phyloP scores from a whole-genome alignment of 495 filamentous ascomycete species.

The Platismatia glauca region DNA sequence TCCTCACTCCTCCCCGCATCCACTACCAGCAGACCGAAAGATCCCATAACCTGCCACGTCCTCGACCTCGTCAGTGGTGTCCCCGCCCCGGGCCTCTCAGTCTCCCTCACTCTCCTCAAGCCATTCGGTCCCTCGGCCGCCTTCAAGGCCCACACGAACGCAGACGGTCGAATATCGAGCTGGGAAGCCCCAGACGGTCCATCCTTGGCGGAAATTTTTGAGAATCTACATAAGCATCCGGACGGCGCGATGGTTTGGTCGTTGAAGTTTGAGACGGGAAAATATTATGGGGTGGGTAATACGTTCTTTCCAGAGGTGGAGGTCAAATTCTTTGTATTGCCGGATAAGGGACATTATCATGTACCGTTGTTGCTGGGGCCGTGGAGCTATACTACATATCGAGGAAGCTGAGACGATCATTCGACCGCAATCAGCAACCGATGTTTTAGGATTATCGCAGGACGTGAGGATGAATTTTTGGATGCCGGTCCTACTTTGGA shows the following conservation, averaged over 20 bases:
- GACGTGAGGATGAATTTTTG: background rate
- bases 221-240: conserved; percentile 28
- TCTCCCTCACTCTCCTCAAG: conserved; percentile 42
- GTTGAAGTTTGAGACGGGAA: conserved; percentile 66
- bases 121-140: conserved; percentile 29
- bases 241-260: conserved; percentile 53
- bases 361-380: conserved; percentile 83
- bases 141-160: conserved; percentile 64
- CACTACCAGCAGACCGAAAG: conserved; percentile 47
- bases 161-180: conserved; percentile 73
- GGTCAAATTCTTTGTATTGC: conserved; percentile 66
- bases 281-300: conserved; percentile 64
- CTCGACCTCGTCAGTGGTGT: conserved; percentile 59
- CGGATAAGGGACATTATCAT: conserved; percentile 72
- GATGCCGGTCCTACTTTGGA: background rate
- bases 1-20: conserved; percentile 51
- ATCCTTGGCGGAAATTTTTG: conserved; percentile 33
- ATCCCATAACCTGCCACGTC: conserved; percentile 71
- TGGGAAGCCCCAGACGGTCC: conserved; percentile 48
- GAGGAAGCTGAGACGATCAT: conserved; percentile 43
- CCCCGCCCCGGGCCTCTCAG: conserved; percentile 49
- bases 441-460: background rate
- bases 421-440: background rate
- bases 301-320: conserved; percentile 92
- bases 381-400: conserved; percentile 88